phyloP scores from a whole-genome alignment of 805 yeast genomes.

The Wickerhamiella galacta region DNA sequence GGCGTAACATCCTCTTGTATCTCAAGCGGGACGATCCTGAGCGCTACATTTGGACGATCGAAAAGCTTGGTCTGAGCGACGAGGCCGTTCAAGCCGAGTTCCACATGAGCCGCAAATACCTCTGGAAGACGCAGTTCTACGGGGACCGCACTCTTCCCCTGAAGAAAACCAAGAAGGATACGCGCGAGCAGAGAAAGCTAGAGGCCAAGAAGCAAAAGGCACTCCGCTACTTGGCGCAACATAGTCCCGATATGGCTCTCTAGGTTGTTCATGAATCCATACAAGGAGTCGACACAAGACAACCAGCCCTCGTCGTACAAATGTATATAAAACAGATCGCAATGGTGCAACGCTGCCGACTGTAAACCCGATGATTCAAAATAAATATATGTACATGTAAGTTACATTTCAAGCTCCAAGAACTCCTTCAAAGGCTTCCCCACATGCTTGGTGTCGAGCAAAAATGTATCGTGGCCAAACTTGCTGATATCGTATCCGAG shows the following conservation, averaged over 20 bases:
- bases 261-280: too few species aligned
- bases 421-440: slow-evolving; percentile 62
- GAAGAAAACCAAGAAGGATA: slow-evolving; percentile 17
- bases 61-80: slow-evolving; percentile 77
- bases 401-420: slow-evolving; percentile 27
- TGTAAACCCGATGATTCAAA: slow-evolving; percentile 2
- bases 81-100: slow-evolving; percentile 64
- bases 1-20: slow-evolving; percentile 71
- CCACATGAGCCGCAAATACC: slow-evolving; percentile 21
- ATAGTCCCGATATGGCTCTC: too few species aligned
- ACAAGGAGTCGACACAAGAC: too few species aligned
- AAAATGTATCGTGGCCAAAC: slow-evolving; percentile 85
- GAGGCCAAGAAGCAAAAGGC: slow-evolving; percentile 14
- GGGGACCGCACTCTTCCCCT: slow-evolving; percentile 24
- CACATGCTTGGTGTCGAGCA: slow-evolving; percentile 60
- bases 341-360: too few species aligned
- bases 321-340: too few species aligned
- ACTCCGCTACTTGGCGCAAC: slow-evolving; percentile 15
- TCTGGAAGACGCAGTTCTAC: slow-evolving; percentile 22
- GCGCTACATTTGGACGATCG: slow-evolving; percentile 70
- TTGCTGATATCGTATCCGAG: slow-evolving; percentile 59
- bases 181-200: slow-evolving; percentile 12
- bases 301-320: too few species aligned
- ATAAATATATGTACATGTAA: slow-evolving; percentile 1
- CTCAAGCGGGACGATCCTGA: slow-evolving; percentile 67